A percentile compares a stretch with the other conserved stretches of the same genome.
These are phyloP conservation scores for Trichoderma semiorbis DNA, from an alignment of 2,329 filamentous ascomycete species.

Conservation along the genomic window DNA sequence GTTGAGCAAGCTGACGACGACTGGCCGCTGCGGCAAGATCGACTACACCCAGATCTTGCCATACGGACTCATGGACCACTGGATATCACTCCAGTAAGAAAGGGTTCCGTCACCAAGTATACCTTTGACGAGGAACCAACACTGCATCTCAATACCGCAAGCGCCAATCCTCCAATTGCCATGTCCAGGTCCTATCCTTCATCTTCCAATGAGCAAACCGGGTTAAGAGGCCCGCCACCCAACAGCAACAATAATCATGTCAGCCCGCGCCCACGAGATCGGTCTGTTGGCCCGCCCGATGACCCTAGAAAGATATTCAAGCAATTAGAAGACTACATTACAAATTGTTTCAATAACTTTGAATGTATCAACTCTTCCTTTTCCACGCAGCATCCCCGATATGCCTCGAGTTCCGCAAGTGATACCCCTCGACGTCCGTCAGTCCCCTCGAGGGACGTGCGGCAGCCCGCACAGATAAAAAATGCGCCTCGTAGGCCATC, in stretches of 20 bases:
- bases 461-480: conserved; percentile 28
- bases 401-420: conserved; percentile 22
- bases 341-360: conserved; percentile 57
- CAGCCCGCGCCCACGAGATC: conserved; percentile 21
- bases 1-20: conserved; percentile 4
- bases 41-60: conserved; percentile 8
- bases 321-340: conserved; percentile 73
- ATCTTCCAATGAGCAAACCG: conserved; percentile 41
- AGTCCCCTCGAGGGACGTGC: conserved; percentile 20
- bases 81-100: background rate
- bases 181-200: conserved; percentile 42
- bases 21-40: conserved; percentile 16
- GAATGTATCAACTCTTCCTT: conserved; percentile 78
- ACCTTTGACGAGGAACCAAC: conserved; percentile 39
- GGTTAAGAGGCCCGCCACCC: conserved; percentile 21
- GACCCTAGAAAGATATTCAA: conserved; percentile 65
- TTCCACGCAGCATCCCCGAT: conserved; percentile 43
- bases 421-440: conserved; percentile 31
- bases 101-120: conserved; percentile 22
- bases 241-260: conserved; percentile 20
- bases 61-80: background rate
- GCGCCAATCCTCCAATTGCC: conserved; percentile 21
- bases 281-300: conserved; percentile 21
- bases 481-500: conserved; percentile 22
- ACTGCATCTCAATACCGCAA: conserved; percentile 33